Conservation (phyloP, 1,284 basidiomycete species). For the Omphalotus olearius region DNA sequence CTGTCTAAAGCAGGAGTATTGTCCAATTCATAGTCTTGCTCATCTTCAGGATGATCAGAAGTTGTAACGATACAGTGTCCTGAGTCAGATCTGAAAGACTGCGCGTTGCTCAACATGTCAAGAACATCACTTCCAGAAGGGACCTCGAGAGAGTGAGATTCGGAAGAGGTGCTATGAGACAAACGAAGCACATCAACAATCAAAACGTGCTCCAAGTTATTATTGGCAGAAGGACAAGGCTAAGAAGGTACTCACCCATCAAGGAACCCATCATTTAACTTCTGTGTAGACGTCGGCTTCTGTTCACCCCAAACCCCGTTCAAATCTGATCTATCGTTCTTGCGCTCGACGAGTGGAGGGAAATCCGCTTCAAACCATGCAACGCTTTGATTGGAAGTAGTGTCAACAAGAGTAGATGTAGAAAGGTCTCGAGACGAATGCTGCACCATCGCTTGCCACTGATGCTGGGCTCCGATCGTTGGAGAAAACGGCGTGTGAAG, state of each 20-base stretch:
- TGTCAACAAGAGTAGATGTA: conserved; percentile 3
- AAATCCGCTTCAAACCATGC: conserved; percentile 36
- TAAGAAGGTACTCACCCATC: conserved; percentile 9
- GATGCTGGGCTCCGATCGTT: too few relatives aligned
- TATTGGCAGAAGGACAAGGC: background rate
- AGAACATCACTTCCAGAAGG: background rate
- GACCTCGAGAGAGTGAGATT: background rate
- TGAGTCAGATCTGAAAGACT: background rate
- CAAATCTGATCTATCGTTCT: conserved; percentile 20
- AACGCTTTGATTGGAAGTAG: background rate
- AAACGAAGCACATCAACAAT: background rate
- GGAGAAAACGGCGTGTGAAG: too few relatives aligned
- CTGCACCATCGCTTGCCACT: too few relatives aligned
- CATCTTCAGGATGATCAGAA: background rate
- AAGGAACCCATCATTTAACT: conserved; percentile 9
- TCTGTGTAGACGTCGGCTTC: conserved; percentile 9
- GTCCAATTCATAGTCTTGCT: conserved; percentile 27
- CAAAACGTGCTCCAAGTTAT: background rate
- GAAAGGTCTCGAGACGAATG: background rate
- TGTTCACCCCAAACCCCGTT: conserved; percentile 26
- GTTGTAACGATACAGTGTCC: background rate
- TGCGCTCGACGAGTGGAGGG: conserved; percentile 31
- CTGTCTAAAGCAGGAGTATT: conserved; percentile 41
- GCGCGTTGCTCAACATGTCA: background rate
- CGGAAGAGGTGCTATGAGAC: background rate